Percentiles rank a stretch among this genome's conserved stretches.
Evolutionary conservation across 176 grass and related monocot species (phyloP).

Genomic region (Chloris gayana): DNA sequence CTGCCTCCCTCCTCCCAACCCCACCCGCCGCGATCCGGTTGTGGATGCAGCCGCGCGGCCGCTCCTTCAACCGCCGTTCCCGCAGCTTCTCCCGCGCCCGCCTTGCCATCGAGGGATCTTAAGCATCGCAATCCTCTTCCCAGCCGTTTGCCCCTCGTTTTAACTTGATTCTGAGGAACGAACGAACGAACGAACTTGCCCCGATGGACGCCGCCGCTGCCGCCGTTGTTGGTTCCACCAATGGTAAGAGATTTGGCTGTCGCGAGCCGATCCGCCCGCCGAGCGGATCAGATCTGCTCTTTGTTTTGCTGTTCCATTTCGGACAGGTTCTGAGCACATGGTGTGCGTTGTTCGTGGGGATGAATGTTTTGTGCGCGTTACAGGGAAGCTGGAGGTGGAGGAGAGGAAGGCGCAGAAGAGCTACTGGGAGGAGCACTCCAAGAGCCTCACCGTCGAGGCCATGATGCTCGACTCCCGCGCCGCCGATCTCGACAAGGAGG

Average conservation of each 20-base stretch:
- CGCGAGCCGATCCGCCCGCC: background rate
- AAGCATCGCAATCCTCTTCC: background rate
- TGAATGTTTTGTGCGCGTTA: background rate
- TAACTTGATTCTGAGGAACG: background rate
- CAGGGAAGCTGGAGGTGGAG: constrained; percentile 35
- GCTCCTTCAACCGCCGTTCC: constrained; percentile 68
- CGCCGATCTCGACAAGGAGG: constrained; percentile 89
- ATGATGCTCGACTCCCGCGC: constrained; percentile 99
- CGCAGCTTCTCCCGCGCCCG: constrained; percentile 94
- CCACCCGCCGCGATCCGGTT: constrained; percentile 34
- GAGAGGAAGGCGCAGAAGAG: constrained; percentile 89
- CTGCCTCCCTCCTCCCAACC: background rate
- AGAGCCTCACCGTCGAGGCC: constrained; percentile 91
- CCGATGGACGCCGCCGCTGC: constrained; percentile 45
- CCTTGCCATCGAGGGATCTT: constrained; percentile 85
- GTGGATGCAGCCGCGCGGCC: constrained; percentile 80
- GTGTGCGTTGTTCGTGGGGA: background rate
- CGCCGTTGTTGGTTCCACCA: constrained; percentile 22
- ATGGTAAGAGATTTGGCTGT: constrained; percentile 46
- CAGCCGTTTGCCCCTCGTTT: background rate
- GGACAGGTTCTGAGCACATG: constrained; percentile 36
- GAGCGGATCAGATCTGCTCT: constrained; percentile 35
- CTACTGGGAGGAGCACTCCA: constrained; percentile 97
- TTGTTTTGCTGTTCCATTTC: background rate
- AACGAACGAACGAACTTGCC: constrained; percentile 18